Percentiles rank a stretch among this genome's conserved stretches.
Evolutionary conservation across 2,329 filamentous ascomycete species (phyloP).

Genomic region (Clarireedia monteithiana): DNA sequence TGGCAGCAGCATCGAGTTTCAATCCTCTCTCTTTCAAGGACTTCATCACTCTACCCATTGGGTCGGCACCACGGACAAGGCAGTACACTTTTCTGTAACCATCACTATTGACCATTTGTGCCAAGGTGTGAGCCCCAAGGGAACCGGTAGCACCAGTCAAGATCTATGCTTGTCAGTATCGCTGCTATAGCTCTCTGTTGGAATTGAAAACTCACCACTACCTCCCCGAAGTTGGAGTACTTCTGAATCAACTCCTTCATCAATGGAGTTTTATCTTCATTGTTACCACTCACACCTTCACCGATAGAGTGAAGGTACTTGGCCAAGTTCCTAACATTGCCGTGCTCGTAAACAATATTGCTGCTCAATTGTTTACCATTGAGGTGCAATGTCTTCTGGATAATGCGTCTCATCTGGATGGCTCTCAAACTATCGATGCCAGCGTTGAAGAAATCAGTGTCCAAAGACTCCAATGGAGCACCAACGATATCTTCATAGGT

Average conservation of each 20-base stretch:
- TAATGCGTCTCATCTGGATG: constrained; percentile 44
- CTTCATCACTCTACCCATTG: constrained; percentile 8
- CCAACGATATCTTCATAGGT: constrained; percentile 13
- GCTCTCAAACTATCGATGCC: constrained; percentile 53
- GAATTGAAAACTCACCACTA: constrained; percentile 3
- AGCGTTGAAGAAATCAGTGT: constrained; percentile 49
- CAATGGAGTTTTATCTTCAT: constrained; percentile 28
- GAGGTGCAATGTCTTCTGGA: constrained; percentile 44
- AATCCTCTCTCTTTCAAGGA: constrained; percentile 8
- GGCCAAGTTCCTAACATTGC: constrained; percentile 39
- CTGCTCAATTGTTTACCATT: constrained; percentile 39
- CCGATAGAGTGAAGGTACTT: constrained; percentile 35
- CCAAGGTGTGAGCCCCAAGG: constrained; percentile 52
- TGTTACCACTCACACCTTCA: constrained; percentile 28
- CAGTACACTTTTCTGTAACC: constrained; percentile 46
- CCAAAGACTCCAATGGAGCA: constrained; percentile 20
- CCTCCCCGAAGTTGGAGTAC: constrained; percentile 32
- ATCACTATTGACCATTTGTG: constrained; percentile 49
- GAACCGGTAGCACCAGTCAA: constrained; percentile 61
- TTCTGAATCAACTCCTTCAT: constrained; percentile 40
- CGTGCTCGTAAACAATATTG: constrained; percentile 53
- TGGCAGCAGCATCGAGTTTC: neutral
- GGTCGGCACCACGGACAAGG: constrained; percentile 38
- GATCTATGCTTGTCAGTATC: constrained; percentile 28
- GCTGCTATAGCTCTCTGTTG: neutral